These are phyloP conservation scores for Penstemon davidsonii DNA, from an alignment of 257 asterid genomes.

Conservation along the genomic window DNA sequence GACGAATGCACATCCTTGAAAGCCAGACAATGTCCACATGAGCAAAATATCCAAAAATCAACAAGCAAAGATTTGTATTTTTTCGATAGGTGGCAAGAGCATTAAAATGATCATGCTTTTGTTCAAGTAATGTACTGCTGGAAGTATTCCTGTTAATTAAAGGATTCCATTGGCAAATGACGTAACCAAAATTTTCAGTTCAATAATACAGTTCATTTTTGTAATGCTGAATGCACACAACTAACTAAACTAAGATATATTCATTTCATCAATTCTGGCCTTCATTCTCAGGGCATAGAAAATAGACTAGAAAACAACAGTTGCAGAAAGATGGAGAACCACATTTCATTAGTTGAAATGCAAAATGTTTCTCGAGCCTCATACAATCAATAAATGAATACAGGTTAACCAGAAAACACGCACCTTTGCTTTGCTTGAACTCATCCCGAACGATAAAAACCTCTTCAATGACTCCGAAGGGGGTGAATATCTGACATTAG, in stretches of 20 bases:
- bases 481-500: slow-evolving; percentile 71
- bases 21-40: slow-evolving; percentile 39
- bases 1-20: slow-evolving; percentile 80
- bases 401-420: slow-evolving; percentile 32
- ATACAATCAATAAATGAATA: slow-evolving; percentile 18
- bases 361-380: slow-evolving; percentile 22
- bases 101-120: background rate
- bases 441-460: slow-evolving; percentile 69
- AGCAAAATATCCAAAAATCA: slow-evolving; percentile 29
- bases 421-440: slow-evolving; percentile 75
- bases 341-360: background rate
- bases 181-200: too few relatives aligned
- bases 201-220: too few relatives aligned
- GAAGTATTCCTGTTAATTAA: too few relatives aligned
- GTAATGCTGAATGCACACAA: too few relatives aligned
- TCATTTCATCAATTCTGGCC: slow-evolving; percentile 14
- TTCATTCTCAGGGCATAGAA: slow-evolving; percentile 5
- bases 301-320: slow-evolving; percentile 2
- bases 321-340: slow-evolving; percentile 8
- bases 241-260: background rate
- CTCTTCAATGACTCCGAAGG: slow-evolving; percentile 77
- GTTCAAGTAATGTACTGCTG: too few relatives aligned
- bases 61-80: slow-evolving; percentile 29
- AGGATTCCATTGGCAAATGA: too few relatives aligned
- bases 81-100: slow-evolving; percentile 12